phyloP scores from a whole-genome alignment of 805 yeast species.

The Metschnikowia koreensis region DNA sequence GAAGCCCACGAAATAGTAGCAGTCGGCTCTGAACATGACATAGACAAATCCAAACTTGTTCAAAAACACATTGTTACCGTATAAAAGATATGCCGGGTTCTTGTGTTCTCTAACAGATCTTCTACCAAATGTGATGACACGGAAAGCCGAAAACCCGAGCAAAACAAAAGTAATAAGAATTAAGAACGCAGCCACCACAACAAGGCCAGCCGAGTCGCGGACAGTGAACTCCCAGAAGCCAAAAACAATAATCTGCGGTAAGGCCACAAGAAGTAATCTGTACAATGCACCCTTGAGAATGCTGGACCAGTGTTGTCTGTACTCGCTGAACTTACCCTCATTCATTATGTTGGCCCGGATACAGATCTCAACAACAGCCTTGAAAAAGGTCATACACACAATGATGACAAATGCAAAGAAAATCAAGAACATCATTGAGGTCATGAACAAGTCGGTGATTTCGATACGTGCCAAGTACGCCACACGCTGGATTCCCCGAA shows the following conservation, averaged over 20 bases:
- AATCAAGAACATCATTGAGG: constrained; percentile 80
- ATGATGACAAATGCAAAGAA: constrained; percentile 67
- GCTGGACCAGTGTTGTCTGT: constrained; percentile 78
- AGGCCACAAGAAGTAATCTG: constrained; percentile 77
- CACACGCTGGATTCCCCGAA: constrained; percentile 92
- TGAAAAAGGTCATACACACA: constrained; percentile 58
- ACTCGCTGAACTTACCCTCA: constrained; percentile 67
- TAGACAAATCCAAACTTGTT: constrained; percentile 91
- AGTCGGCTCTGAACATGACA: constrained; percentile 84
- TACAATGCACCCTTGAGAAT: constrained; percentile 86
- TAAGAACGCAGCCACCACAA: constrained; percentile 75
- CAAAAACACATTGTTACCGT: constrained; percentile 75
- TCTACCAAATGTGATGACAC: constrained; percentile 73
- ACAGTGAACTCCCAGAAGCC: constrained; percentile 88
- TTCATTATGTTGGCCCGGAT: constrained; percentile 58
- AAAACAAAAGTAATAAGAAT: constrained; percentile 57
- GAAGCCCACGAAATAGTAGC: constrained; percentile 77
- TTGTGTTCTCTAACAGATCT: constrained; percentile 69
- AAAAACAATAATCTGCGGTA: constrained; percentile 80
- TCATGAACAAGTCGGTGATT: constrained; percentile 79
- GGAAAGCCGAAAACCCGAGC: constrained; percentile 66
- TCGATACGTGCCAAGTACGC: constrained; percentile 83
- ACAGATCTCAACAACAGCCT: constrained; percentile 63
- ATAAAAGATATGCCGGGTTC: constrained; percentile 89
- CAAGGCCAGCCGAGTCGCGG: constrained; percentile 78